A percentile compares a stretch with the other conserved stretches of the same genome.
These are phyloP conservation scores for Scheffersomyces lignicola DNA, from an alignment of 1,139 yeast species.

Conservation along the genomic window DNA sequence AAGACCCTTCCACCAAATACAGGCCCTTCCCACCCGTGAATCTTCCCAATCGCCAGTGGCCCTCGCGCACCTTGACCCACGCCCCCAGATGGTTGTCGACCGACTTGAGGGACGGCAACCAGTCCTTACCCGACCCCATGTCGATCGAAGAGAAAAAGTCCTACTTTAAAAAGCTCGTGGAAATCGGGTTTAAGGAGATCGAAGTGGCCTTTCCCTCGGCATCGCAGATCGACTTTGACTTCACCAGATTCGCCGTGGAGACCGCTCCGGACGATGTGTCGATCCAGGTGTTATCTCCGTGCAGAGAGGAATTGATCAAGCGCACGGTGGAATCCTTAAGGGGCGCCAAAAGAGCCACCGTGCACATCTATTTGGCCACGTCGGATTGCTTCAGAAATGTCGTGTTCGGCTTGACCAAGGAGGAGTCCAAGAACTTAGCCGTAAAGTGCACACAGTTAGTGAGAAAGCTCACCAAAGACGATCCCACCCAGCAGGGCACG, in stretches of 20 bases:
- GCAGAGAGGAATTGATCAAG: conserved; percentile 84
- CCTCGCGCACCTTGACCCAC: conserved; percentile 65
- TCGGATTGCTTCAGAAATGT: conserved; percentile 89
- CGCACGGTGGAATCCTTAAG: conserved; percentile 86
- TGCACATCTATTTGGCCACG: conserved; percentile 90
- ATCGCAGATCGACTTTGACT: conserved; percentile 93
- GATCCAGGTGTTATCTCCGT: conserved; percentile 89
- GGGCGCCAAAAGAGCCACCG: conserved; percentile 88
- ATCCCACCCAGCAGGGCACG: conserved; percentile 68
- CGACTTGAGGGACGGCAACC: conserved; percentile 95
- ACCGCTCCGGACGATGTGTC: conserved; percentile 91
- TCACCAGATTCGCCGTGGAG: conserved; percentile 89
- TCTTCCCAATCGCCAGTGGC: conserved; percentile 86
- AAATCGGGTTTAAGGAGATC: conserved; percentile 92
- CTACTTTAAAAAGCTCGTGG: conserved; percentile 83
- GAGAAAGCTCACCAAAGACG: conserved; percentile 83
- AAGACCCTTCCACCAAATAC: conserved; percentile 80
- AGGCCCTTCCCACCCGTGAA: conserved; percentile 64
- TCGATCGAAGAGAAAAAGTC: conserved; percentile 83
- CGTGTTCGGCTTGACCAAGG: conserved; percentile 81
- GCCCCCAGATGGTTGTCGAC: conserved; percentile 98
- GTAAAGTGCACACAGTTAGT: conserved; percentile 81
- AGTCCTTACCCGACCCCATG: conserved; percentile 97
- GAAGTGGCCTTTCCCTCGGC: conserved; percentile 98
- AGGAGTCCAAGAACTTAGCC: conserved; percentile 79